Percentiles rank a stretch among this genome's conserved stretches.
These are phyloP conservation scores for Oryza meyeriana DNA, from an alignment of 176 grass and related monocot species.

Conservation along the genomic window DNA sequence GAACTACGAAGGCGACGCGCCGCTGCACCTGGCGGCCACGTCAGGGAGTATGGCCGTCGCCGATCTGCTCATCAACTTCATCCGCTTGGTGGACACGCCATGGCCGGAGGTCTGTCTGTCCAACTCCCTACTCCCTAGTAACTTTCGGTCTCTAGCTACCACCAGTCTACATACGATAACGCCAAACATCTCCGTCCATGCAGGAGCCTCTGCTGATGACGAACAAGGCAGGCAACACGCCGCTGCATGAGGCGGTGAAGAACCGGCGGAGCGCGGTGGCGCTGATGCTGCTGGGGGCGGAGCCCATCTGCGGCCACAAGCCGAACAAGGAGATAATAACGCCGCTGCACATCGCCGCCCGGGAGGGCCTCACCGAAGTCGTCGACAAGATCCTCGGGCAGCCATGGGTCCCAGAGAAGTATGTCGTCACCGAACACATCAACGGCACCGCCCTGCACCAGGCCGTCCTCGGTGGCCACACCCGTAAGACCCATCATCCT, in stretches of 20 bases:
- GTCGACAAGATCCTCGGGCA: conserved; percentile 39
- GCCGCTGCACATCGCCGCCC: conserved; percentile 66
- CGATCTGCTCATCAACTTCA: background rate
- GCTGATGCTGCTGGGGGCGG: conserved; percentile 40
- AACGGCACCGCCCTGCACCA: conserved; percentile 63
- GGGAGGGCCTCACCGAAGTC: conserved; percentile 49
- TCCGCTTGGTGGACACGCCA: background rate
- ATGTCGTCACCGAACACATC: background rate
- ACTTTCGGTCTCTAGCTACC: too few species aligned
- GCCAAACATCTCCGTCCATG: too few species aligned
- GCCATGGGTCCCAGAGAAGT: conserved; percentile 29
- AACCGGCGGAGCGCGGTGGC: conserved; percentile 28
- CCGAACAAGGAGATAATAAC: conserved; percentile 45
- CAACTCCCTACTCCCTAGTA: too few species aligned
- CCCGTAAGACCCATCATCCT: too few species aligned
- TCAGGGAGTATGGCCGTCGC: conserved; percentile 33
- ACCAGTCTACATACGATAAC: too few species aligned
- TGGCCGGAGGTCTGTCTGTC: background rate
- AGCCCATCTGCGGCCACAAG: conserved; percentile 25
- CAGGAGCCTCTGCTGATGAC: conserved; percentile 3
- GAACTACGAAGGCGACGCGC: conserved; percentile 46
- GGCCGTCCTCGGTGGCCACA: conserved; percentile 68
- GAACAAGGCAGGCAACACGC: conserved; percentile 38
- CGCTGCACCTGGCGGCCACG: conserved; percentile 59
- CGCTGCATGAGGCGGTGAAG: conserved; percentile 60